These are phyloP conservation scores for Xanthoconium stramineum DNA, from an alignment of 768 basidiomycete species.

Conservation along the genomic window DNA sequence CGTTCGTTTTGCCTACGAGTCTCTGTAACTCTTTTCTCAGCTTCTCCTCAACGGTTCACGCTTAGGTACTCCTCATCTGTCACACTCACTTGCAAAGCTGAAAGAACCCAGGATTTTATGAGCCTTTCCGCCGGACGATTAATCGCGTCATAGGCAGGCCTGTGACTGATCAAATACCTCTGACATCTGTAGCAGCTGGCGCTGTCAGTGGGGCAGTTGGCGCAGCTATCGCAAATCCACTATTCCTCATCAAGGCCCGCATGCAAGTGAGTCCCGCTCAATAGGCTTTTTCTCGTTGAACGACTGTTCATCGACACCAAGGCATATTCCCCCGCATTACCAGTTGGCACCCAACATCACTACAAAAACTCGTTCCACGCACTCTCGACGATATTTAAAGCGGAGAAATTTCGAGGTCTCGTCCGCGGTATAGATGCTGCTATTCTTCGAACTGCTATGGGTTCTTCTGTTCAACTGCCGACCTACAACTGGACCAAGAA, in stretches of 20 bases:
- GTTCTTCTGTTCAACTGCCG: constrained; percentile 92
- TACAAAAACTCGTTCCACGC: constrained; percentile 87
- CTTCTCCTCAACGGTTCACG: constrained; percentile 90
- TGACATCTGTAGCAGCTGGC: constrained; percentile 82
- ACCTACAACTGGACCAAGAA: constrained; percentile 94
- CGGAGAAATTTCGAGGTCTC: constrained; percentile 78
- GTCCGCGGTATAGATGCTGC: constrained; percentile 92
- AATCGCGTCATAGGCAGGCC: constrained; percentile 68
- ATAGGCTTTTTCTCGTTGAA: background rate
- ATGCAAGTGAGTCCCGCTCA: constrained; percentile 67
- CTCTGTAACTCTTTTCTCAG: constrained; percentile 38
- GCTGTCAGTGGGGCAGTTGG: constrained; percentile 90
- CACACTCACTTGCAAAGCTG: constrained; percentile 7
- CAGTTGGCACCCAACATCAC: constrained; percentile 91
- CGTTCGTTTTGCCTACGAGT: background rate
- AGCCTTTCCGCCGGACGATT: constrained; percentile 73
- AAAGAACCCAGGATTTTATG: constrained; percentile 79
- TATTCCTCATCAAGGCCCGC: constrained; percentile 95
- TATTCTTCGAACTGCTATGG: constrained; percentile 91
- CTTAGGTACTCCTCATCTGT: constrained; percentile 51
- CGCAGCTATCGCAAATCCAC: constrained; percentile 79
- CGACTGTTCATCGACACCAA: constrained; percentile 24
- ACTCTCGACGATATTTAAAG: constrained; percentile 69
- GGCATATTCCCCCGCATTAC: constrained; percentile 93
- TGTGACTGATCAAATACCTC: constrained; percentile 61